A percentile compares a stretch with the other conserved stretches of the same genome.
These are phyloP conservation scores for Fusarium drepaniforme DNA, from an alignment of 2,329 filamentous ascomycete genomes.

Conservation along the genomic window DNA sequence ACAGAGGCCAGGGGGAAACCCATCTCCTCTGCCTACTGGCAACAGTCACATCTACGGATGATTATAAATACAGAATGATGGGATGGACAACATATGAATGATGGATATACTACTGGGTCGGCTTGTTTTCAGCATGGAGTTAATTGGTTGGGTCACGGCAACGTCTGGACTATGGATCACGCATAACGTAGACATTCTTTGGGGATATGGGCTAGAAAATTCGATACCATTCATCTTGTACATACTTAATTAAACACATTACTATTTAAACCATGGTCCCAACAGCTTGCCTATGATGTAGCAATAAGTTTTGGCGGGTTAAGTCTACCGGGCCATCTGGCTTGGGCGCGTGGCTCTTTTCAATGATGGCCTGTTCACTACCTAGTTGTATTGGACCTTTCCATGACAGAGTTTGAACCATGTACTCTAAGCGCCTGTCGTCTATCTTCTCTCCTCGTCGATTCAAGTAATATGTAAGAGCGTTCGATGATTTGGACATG, in stretches of 20 bases:
- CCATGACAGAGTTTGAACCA: too few species aligned
- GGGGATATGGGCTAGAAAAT: too few species aligned
- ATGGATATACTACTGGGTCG: background rate
- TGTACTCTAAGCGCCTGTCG: too few species aligned
- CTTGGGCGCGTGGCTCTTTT: too few species aligned
- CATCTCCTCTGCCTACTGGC: slow-evolving; percentile 26
- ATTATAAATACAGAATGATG: background rate
- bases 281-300: too few species aligned
- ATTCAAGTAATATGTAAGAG: background rate
- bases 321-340: too few species aligned
- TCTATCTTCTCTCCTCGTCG: background rate
- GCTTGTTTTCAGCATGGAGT: slow-evolving; percentile 30
- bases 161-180: background rate
- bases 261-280: too few species aligned
- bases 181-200: background rate
- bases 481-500: background rate
- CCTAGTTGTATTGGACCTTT: too few species aligned
- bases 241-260: too few species aligned
- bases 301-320: too few species aligned
- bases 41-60: slow-evolving; percentile 33
- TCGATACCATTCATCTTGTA: too few species aligned
- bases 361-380: too few species aligned
- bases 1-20: slow-evolving; percentile 12
- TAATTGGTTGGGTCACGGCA: slow-evolving; percentile 5
- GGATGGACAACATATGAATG: background rate